phyloP scores from a whole-genome alignment of 2,329 filamentous ascomycete species.

The Grosmannia huntii region DNA sequence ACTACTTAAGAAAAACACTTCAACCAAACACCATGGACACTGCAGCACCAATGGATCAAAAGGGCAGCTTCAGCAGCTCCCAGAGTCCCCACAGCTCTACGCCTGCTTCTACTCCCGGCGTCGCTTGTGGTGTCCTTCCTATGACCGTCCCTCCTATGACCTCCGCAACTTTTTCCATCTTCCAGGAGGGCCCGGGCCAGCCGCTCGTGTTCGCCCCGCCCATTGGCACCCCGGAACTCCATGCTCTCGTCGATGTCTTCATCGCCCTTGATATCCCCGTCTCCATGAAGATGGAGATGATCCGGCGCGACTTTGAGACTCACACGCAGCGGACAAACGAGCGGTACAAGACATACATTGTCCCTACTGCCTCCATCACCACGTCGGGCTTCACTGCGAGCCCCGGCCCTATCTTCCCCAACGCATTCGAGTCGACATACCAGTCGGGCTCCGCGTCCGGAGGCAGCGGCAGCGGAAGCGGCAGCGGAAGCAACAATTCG shows the following conservation, averaged over 20 bases:
- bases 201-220: conserved; percentile 54
- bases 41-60: conserved; percentile 5
- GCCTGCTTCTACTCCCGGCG: conserved; percentile 7
- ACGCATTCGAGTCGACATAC: conserved; percentile 19
- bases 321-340: conserved; percentile 36
- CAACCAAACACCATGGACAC: neutral
- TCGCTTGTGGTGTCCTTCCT: neutral
- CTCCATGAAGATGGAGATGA: conserved; percentile 29
- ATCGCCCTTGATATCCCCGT: conserved; percentile 29
- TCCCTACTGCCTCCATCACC: conserved; percentile 20
- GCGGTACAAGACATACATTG: conserved; percentile 47
- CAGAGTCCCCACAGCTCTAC: conserved; percentile 3
- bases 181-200: conserved; percentile 43
- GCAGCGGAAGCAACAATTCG: neutral
- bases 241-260: conserved; percentile 46
- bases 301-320: conserved; percentile 12
- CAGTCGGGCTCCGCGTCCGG: neutral
- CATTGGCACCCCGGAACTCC: conserved; percentile 48
- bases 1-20: neutral
- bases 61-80: conserved; percentile 6
- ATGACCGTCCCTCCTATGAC: neutral
- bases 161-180: conserved; percentile 38
- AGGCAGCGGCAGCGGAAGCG: conserved; percentile 2
- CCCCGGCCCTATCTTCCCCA: conserved; percentile 28
- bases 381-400: conserved; percentile 30